Conservation (phyloP, 1,284 basidiomycete genomes). For the Cystobasidium pallidum region DNA sequence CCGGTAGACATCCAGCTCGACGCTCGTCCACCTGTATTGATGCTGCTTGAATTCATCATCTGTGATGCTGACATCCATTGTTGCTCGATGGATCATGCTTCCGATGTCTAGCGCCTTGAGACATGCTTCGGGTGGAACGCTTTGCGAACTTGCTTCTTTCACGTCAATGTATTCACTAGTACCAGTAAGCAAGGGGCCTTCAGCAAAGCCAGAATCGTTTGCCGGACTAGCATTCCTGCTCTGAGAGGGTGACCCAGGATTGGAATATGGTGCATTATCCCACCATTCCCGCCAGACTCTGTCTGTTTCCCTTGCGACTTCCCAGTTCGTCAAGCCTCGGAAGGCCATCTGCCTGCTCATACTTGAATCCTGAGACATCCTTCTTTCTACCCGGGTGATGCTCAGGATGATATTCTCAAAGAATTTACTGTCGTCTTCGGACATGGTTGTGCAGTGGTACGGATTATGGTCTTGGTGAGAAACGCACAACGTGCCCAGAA, state of each 20-base stretch:
- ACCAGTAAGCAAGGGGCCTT: conserved; percentile 6
- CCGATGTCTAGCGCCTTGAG: conserved; percentile 27
- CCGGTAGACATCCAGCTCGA: conserved; percentile 40
- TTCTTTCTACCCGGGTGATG: conserved; percentile 30
- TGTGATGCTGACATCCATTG: conserved; percentile 26
- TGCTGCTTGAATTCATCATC: conserved; percentile 14
- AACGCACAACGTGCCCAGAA: conserved; percentile 29
- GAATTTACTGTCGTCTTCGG: conserved; percentile 25
- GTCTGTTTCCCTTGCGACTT: conserved; percentile 37
- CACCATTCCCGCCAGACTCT: conserved; percentile 41
- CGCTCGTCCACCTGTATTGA: conserved; percentile 32
- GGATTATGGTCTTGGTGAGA: conserved; percentile 34
- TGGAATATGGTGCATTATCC: conserved; percentile 20
- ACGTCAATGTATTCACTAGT: not conserved
- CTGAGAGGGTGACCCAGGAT: not conserved
- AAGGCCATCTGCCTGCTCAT: conserved; percentile 23
- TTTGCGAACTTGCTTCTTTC: conserved; percentile 2
- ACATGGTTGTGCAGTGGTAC: conserved; percentile 31
- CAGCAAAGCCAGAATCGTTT: conserved; percentile 24
- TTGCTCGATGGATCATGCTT: conserved; percentile 35
- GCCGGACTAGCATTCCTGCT: not conserved
- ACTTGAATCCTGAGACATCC: conserved; percentile 13
- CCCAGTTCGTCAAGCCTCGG: conserved; percentile 34
- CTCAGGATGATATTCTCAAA: conserved; percentile 39
- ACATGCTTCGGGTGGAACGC: not conserved